A percentile compares a stretch with the other conserved stretches of the same genome.
Evolutionary conservation across 768 basidiomycete species (phyloP).

Genomic region (Infundibulicybe gibba): DNA sequence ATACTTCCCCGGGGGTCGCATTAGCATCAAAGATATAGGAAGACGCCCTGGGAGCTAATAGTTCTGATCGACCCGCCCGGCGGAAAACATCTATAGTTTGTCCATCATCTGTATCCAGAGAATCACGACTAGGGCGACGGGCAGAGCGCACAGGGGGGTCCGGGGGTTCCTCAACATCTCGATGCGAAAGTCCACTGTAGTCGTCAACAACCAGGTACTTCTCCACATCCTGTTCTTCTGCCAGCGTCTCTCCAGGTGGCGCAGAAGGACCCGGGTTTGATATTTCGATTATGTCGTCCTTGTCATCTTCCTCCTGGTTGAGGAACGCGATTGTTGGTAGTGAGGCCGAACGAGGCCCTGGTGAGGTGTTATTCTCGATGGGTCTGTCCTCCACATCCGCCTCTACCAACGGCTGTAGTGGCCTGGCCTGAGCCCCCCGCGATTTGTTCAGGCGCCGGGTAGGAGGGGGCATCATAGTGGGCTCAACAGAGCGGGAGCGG

Average conservation of each 20-base stretch:
- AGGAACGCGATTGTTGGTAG: background rate
- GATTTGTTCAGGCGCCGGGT: background rate
- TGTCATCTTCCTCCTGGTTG: constrained; percentile 4
- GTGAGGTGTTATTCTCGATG: background rate
- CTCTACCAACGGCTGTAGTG: background rate
- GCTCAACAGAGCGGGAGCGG: constrained; percentile 26
- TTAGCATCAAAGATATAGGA: background rate
- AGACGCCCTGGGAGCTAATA: too few relatives aligned
- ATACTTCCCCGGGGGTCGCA: background rate
- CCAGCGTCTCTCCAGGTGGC: background rate
- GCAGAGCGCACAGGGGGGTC: too few relatives aligned
- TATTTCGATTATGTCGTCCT: background rate
- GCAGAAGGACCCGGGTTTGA: background rate
- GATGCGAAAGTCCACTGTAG: background rate
- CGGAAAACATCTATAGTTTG: constrained; percentile 10
- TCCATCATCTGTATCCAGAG: constrained; percentile 26
- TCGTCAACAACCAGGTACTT: background rate
- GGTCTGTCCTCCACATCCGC: constrained; percentile 1
- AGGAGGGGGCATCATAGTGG: constrained; percentile 5
- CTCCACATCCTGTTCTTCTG: constrained; percentile 1
- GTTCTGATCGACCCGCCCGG: background rate
- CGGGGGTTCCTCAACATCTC: background rate
- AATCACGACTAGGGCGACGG: background rate
- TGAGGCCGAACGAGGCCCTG: background rate
- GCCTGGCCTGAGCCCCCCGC: background rate